Evolutionary conservation across 108 stramenopile genomes (phyloP).

Genomic region (Stephanodiscus triporus): DNA sequence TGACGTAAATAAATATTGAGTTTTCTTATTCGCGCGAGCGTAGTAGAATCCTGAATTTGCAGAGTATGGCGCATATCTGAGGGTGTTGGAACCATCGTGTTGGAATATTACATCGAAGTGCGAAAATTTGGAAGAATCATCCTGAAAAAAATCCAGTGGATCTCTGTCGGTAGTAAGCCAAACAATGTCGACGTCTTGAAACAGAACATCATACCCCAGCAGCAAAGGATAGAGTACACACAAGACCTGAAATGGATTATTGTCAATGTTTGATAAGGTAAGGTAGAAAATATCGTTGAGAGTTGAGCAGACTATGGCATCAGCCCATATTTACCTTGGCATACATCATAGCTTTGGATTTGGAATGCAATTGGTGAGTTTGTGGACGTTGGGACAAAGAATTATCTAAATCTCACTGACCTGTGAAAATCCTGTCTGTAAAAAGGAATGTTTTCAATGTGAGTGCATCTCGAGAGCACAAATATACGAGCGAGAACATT

Average conservation of each 20-base stretch:
- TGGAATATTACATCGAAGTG: conserved; percentile 70
- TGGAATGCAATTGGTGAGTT: not conserved
- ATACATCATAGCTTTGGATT: conserved; percentile 79
- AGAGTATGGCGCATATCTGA: conserved; percentile 64
- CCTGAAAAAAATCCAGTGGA: conserved; percentile 42
- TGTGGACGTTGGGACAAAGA: not conserved
- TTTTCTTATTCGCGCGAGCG: conserved; percentile 66
- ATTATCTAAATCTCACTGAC: not conserved
- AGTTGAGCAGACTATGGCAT: not conserved
- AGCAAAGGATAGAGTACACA: conserved; percentile 66
- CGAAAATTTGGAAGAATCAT: conserved; percentile 20
- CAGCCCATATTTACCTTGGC: conserved; percentile 68
- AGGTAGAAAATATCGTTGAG: not conserved
- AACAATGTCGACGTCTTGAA: conserved; percentile 83
- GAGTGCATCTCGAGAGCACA: not conserved
- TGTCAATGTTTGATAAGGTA: not conserved
- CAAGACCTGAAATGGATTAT: conserved; percentile 37
- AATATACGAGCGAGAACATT: not conserved
- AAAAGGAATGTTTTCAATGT: not conserved
- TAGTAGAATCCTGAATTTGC: conserved; percentile 90
- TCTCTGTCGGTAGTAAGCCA: conserved; percentile 13
- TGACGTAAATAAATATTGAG: conserved; percentile 70
- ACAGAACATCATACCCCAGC: conserved; percentile 81
- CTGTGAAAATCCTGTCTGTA: conserved; percentile 1
- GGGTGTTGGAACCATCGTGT: conserved; percentile 77